phyloP scores from a whole-genome alignment of 305 asterid genomes.

The Rubia peregrina region DNA sequence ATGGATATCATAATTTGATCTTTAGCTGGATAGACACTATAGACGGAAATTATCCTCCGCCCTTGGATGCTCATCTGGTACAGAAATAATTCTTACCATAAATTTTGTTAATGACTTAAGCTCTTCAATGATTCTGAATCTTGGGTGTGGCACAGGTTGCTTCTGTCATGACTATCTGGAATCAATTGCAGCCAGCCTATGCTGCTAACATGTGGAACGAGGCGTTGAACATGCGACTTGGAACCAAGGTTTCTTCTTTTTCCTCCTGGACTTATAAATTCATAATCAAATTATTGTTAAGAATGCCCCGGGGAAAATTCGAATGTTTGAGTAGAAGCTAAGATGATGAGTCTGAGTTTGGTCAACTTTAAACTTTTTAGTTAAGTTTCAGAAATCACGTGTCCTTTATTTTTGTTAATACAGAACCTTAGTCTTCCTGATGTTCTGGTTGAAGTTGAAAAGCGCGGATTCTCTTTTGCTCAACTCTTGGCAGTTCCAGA shows the following conservation, averaged over 20 bases:
- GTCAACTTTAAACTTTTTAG: not conserved
- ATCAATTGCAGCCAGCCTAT: constrained; percentile 74
- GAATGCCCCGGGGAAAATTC: no score
- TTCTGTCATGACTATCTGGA: constrained; percentile 91
- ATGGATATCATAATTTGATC: constrained; percentile 93
- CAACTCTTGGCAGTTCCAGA: constrained; percentile 77
- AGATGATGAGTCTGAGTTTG: not conserved
- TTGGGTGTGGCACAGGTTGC: constrained; percentile 55
- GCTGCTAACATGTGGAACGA: constrained; percentile 87
- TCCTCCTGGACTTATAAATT: not conserved
- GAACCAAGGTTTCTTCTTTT: constrained; percentile 56
- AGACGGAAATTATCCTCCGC: constrained; percentile 72
- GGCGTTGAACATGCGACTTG: constrained; percentile 89
- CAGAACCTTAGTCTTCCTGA: constrained; percentile 80
- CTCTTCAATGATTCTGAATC: not conserved
- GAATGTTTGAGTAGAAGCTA: not conserved
- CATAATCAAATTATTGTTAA: not conserved
- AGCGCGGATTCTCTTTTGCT: constrained; percentile 83
- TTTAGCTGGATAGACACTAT: constrained; percentile 97
- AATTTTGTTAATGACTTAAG: not conserved
- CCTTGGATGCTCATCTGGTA: constrained; percentile 95
- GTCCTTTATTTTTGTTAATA: constrained; percentile 12
- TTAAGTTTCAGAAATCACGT: constrained; percentile 5
- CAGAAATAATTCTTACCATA: constrained; percentile 10
- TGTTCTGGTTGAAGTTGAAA: constrained; percentile 83